These are phyloP conservation scores for Gossypium mustelinum DNA, from an alignment of 345 rosid genomes.

Conservation along the genomic window DNA sequence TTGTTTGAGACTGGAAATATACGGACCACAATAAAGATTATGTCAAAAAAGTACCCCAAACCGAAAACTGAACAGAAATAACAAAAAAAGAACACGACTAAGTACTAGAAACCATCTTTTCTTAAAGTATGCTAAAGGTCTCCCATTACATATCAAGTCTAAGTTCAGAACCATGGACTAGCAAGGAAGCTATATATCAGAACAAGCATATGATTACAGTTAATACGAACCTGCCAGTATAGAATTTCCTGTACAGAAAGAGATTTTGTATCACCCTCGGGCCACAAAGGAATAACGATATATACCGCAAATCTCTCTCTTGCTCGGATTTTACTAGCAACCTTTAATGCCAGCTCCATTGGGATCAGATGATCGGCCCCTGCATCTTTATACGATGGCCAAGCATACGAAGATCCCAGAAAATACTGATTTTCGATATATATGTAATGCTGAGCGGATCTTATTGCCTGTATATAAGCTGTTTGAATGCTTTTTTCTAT, in stretches of 20 bases:
- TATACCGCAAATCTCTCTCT: constrained; percentile 85
- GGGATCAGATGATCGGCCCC: constrained; percentile 97
- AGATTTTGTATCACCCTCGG: constrained; percentile 91
- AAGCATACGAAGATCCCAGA: constrained; percentile 93
- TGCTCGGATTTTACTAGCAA: constrained; percentile 83
- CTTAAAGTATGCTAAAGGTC: background rate
- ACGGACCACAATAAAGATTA: background rate
- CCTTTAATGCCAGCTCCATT: constrained; percentile 92
- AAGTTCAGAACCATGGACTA: background rate
- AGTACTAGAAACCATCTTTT: background rate
- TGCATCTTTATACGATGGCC: constrained; percentile 86
- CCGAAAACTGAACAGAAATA: background rate
- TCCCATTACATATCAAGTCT: background rate
- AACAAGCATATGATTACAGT: background rate
- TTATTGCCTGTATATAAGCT: constrained; percentile 92
- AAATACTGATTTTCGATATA: constrained; percentile 98
- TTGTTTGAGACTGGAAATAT: constrained; percentile 6
- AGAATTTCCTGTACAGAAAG: constrained; percentile 86
- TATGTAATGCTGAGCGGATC: constrained; percentile 95
- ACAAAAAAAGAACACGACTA: background rate
- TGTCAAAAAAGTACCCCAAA: background rate
- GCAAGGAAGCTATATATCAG: background rate
- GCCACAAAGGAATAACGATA: constrained; percentile 93
- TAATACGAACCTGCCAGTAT: constrained; percentile 73
- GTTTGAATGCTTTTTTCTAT: constrained; percentile 92